Base-by-base conservation (phyloP, 768 basidiomycete genomes). In the Collybiopsis confluens region DNA sequence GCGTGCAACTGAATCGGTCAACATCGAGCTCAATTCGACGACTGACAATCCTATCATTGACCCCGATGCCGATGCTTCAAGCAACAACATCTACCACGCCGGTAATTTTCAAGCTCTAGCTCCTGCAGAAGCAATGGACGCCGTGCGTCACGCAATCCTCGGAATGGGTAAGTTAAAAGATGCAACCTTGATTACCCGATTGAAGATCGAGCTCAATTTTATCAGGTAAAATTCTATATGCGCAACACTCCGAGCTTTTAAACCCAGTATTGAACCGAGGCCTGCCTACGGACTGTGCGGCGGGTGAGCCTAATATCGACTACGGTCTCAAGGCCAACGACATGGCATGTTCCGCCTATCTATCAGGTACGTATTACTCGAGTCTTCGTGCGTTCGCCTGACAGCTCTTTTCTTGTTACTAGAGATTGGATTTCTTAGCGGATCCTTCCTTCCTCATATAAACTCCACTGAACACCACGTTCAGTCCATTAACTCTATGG, bases 91-190 rank as follows among this genome's bases (percentile, higher is more conserved):
- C 5, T 78, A 83, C 63, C 81, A 83, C 46, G 83, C 80, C 8
- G 83, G 83, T 23, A 84, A 84, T 65, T 85, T 84, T 73, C 82
- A 83, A 60, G 80, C 80, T 0, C 75, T 81, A 64, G 65, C 80
- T 0, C 74, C 83, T 28, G 79, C 81, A 45, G 21, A 24, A 26
- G 44, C 27, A 4, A 45, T 45, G 44, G 44, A 45, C 10, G 21
- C 21, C 11, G 21, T 45, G n/a, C 27, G 44, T 15, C 27, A 45
- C 24, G 44, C 21, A 20, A 28, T 24, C 13, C 27, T 45, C n/a
- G 44, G 21, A 4, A 80, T 79, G 28, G 75, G 79, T 27, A 82
- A 85, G 64, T 65, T 35, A 24, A 69, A 62, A 80, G 83, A 58
- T 78, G 76, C n/a, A 78, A 81, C 3, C 67, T 78, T 36, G 68